A percentile compares a stretch with the other conserved stretches of the same genome.
These are phyloP conservation scores for Kluyveromyces nonfermentans DNA, from an alignment of 805 yeast species.

Conservation along the genomic window DNA sequence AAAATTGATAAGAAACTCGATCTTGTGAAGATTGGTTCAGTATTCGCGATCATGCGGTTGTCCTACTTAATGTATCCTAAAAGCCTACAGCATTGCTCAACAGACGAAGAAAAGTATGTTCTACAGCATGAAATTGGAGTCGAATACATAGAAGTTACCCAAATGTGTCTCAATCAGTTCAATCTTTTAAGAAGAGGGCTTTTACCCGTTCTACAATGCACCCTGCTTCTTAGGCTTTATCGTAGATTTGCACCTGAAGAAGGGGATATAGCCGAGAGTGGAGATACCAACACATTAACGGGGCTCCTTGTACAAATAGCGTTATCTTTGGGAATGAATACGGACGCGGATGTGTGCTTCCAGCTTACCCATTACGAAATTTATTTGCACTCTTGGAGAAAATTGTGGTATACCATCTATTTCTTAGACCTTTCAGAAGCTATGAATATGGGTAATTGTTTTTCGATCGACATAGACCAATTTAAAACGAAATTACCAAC, in stretches of 20 bases:
- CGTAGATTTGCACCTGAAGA: constrained; percentile 44
- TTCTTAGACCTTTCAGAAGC: constrained; percentile 38
- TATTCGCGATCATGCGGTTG: constrained; percentile 38
- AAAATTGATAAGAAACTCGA: constrained; percentile 36
- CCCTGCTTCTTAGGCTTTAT: constrained; percentile 42
- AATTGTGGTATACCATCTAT: constrained; percentile 47
- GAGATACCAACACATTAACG: constrained; percentile 39
- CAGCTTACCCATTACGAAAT: constrained; percentile 16
- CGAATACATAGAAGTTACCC: constrained; percentile 40
- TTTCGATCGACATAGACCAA: constrained; percentile 30
- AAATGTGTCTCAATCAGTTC: constrained; percentile 47
- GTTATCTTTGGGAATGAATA: constrained; percentile 45
- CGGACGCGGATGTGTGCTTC: constrained; percentile 39
- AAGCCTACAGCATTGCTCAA: constrained; percentile 19
- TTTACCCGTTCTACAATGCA: constrained; percentile 45
- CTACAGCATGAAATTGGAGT: constrained; percentile 38
- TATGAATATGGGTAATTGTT: constrained; percentile 39
- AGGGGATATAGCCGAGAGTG: constrained; percentile 46
- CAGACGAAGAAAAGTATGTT: constrained; percentile 31
- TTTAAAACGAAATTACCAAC: constrained; percentile 47
- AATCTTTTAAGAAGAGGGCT: constrained; percentile 40
- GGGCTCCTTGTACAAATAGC: constrained; percentile 49
- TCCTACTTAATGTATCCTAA: constrained; percentile 34
- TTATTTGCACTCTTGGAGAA: constrained; percentile 42
- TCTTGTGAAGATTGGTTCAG: constrained; percentile 38